Evolutionary conservation across 345 rosid species (phyloP).

Genomic region (Populus davidiana): DNA sequence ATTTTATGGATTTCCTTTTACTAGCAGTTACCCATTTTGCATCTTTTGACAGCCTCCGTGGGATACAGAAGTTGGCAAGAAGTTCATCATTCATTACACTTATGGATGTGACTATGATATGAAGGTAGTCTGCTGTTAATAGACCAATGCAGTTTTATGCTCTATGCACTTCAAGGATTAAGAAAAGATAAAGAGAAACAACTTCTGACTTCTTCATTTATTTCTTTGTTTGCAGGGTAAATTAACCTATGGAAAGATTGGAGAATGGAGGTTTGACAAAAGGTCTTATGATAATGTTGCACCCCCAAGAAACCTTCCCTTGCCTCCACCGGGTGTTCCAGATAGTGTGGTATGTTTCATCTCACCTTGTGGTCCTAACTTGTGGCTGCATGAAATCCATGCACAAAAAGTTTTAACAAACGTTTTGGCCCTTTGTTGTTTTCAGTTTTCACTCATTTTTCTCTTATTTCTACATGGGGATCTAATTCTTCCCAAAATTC

Average conservation of each 20-base stretch:
- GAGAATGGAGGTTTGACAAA: slow-evolving; percentile 97
- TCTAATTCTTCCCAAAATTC: background rate
- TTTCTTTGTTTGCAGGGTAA: slow-evolving; percentile 52
- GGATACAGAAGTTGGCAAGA: slow-evolving; percentile 82
- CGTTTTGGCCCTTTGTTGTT: background rate
- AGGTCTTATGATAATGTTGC: slow-evolving; percentile 57
- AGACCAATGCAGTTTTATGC: background rate
- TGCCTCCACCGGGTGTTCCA: slow-evolving; percentile 93
- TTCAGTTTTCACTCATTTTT: background rate
- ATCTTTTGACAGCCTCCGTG: slow-evolving; percentile 83
- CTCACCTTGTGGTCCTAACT: background rate
- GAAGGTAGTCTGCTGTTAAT: slow-evolving; percentile 53
- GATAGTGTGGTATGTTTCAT: slow-evolving; percentile 82
- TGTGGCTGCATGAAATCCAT: background rate
- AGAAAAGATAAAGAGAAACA: slow-evolving; percentile 2
- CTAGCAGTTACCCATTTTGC: slow-evolving; percentile 21
- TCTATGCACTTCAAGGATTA: background rate
- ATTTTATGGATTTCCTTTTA: slow-evolving; percentile 9
- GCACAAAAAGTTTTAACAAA: background rate
- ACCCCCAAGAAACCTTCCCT: slow-evolving; percentile 81
- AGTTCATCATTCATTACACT: slow-evolving; percentile 91
- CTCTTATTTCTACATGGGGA: background rate
- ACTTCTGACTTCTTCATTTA: slow-evolving; percentile 11
- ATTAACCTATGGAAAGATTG: slow-evolving; percentile 81
- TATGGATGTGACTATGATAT: slow-evolving; percentile 90